Evolutionary conservation across 2,329 filamentous ascomycete genomes (phyloP).

Genomic region (Sporothrix sp.): DNA sequence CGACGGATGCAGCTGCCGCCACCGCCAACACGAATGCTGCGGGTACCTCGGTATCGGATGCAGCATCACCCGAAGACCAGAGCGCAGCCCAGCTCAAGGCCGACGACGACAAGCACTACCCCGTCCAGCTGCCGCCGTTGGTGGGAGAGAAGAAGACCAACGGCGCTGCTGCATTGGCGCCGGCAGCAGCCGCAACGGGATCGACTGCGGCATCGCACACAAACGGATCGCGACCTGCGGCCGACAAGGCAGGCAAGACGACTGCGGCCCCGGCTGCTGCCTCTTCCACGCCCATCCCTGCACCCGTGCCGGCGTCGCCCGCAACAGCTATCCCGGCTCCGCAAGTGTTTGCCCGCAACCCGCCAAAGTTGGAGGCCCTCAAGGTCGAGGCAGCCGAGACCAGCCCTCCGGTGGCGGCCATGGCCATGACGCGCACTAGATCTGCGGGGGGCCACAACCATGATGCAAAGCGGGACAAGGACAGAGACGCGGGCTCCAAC

Average conservation of each 20-base stretch:
- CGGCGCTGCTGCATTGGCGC: conserved; percentile 4
- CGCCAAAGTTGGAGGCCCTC: conserved; percentile 27
- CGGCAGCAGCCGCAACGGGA: conserved; percentile 26
- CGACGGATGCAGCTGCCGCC: neutral
- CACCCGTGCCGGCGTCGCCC: neutral
- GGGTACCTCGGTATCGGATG: neutral
- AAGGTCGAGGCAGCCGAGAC: conserved; percentile 22
- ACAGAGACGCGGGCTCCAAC: neutral
- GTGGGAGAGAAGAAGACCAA: neutral
- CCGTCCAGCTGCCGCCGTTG: conserved; percentile 35
- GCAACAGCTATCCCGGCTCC: neutral
- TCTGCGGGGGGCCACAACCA: conserved; percentile 20
- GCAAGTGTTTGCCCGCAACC: neutral
- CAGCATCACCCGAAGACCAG: conserved; percentile 62
- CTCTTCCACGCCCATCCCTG: conserved; percentile 1
- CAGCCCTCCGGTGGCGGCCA: conserved; percentile 1
- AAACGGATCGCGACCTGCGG: conserved; percentile 24
- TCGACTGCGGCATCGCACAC: conserved; percentile 24
- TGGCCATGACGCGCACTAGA: conserved; percentile 12
- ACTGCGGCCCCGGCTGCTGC: conserved; percentile 17
- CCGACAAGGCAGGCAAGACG: conserved; percentile 43
- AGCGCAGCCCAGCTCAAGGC: conserved; percentile 54
- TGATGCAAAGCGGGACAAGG: conserved; percentile 26
- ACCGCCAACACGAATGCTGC: neutral
- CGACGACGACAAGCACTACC: conserved; percentile 45